Conservation (phyloP, 1,284 basidiomycete species). For the Coniferiporia sulphurascens region DNA sequence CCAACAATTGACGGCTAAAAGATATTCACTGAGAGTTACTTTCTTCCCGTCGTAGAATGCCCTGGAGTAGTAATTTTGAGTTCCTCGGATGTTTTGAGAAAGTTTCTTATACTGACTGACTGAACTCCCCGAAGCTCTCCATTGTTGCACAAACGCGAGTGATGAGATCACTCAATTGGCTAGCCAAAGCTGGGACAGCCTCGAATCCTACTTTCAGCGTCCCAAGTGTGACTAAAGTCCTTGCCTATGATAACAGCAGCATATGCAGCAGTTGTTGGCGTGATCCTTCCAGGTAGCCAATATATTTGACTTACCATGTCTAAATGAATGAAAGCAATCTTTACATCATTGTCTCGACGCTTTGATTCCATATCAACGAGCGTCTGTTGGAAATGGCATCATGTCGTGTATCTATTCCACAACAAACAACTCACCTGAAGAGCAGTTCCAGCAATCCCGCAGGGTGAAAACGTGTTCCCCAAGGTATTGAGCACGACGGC, state of each 20-base stretch:
- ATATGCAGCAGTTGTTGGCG: background rate
- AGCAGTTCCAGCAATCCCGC: slow-evolving; percentile 14
- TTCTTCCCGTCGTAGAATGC: slow-evolving; percentile 17
- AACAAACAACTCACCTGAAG: slow-evolving; percentile 13
- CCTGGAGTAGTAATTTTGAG: background rate
- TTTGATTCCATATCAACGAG: slow-evolving; percentile 17
- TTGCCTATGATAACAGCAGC: slow-evolving; percentile 6
- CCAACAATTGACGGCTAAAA: background rate
- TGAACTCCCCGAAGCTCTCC: slow-evolving; percentile 20
- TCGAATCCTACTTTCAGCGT: slow-evolving; percentile 18
- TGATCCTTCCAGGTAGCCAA: background rate
- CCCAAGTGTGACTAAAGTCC: slow-evolving; percentile 17
- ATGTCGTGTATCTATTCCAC: background rate
- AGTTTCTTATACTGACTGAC: slow-evolving; percentile 14
- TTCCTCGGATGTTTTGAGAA: background rate
- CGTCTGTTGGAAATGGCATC: background rate
- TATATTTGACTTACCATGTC: slow-evolving; percentile 12
- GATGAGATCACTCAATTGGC: slow-evolving; percentile 11
- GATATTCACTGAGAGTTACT: slow-evolving; percentile 17
- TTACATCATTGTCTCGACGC: slow-evolving; percentile 19
- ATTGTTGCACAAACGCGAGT: slow-evolving; percentile 12
- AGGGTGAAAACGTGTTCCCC: slow-evolving; percentile 16
- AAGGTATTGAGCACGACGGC: slow-evolving; percentile 18
- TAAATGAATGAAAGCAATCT: slow-evolving; percentile 16
- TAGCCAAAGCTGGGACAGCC: slow-evolving; percentile 4